A percentile compares a stretch with the other conserved stretches of the same genome.
Evolutionary conservation across 2,329 filamentous ascomycete genomes (phyloP).

Genomic region (Penicillium sp.): DNA sequence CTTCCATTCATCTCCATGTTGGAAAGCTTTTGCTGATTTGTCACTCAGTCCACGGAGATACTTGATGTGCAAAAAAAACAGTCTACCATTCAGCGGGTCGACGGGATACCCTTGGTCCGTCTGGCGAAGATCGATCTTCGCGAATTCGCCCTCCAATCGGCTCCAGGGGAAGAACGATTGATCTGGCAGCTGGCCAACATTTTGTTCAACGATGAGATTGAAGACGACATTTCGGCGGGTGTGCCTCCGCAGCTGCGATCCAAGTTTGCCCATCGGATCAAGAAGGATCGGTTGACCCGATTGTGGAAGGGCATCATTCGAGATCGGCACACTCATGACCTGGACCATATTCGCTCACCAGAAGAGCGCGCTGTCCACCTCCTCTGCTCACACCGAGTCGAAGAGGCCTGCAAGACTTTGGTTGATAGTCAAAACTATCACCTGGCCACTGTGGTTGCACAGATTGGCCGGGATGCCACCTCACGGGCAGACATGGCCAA

Average conservation of each 20-base stretch:
- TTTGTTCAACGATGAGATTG: constrained; percentile 71
- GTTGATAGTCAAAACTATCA: constrained; percentile 75
- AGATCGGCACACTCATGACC: constrained; percentile 66
- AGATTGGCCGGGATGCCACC: constrained; percentile 71
- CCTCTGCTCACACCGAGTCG: constrained; percentile 74
- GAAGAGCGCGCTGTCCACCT: constrained; percentile 84
- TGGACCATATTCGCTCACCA: constrained; percentile 61
- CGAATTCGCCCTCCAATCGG: constrained; percentile 31
- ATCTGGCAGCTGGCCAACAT: constrained; percentile 87
- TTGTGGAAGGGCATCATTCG: constrained; percentile 48
- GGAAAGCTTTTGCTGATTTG: background rate
- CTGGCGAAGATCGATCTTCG: constrained; percentile 35
- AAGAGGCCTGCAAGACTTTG: constrained; percentile 79
- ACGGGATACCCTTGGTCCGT: constrained; percentile 60
- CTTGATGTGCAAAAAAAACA: constrained; percentile 37
- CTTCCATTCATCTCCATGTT: background rate
- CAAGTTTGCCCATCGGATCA: constrained; percentile 46
- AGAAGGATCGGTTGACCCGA: constrained; percentile 48
- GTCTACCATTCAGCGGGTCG: constrained; percentile 49
- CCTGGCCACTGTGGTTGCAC: constrained; percentile 78
- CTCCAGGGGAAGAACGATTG: constrained; percentile 37
- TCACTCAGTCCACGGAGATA: constrained; percentile 27
- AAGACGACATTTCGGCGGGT: constrained; percentile 46
- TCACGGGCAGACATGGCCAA: constrained; percentile 72
- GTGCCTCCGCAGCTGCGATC: constrained; percentile 41